A percentile compares a stretch with the other conserved stretches of the same genome.
These are phyloP conservation scores for Mallotus repandus DNA, from an alignment of 441 rosid genomes.

Conservation along the genomic window DNA sequence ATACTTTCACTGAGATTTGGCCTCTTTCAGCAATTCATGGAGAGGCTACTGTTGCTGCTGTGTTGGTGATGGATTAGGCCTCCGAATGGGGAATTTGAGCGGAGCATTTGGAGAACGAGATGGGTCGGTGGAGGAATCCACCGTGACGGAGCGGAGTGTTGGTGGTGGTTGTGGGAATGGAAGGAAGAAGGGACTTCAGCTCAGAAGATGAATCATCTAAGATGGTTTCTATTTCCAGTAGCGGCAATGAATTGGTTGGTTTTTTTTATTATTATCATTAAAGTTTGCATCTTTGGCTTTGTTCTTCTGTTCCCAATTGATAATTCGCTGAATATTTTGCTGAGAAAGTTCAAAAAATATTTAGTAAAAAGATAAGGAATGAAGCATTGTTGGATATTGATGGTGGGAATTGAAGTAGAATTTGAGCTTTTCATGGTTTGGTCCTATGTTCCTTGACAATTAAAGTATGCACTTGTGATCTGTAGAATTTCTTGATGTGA, in stretches of 20 bases:
- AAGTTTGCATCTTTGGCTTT: background rate
- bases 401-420: background rate
- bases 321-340: background rate
- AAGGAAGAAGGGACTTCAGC: conserved; percentile 68
- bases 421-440: background rate
- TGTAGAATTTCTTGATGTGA: no score
- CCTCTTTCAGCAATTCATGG: conserved; percentile 38
- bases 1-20: conserved; percentile 82
- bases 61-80: conserved; percentile 47
- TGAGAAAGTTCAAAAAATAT: background rate
- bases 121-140: conserved; percentile 70
- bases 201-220: conserved; percentile 74
- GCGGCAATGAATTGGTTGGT: conserved; percentile 75
- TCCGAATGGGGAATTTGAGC: conserved; percentile 52
- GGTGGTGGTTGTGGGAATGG: conserved; percentile 27
- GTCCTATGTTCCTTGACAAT: background rate
- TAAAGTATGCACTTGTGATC: background rate
- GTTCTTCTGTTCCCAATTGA: background rate
- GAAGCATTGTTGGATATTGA: background rate
- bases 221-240: conserved; percentile 71
- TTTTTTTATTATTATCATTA: background rate
- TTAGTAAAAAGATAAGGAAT: background rate
- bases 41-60: background rate
- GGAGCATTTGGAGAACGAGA: conserved; percentile 46
- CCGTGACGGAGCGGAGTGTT: conserved; percentile 72